phyloP scores from a whole-genome alignment of 202 grass and related monocot genomes.

The Tripidium arundinaceum region DNA sequence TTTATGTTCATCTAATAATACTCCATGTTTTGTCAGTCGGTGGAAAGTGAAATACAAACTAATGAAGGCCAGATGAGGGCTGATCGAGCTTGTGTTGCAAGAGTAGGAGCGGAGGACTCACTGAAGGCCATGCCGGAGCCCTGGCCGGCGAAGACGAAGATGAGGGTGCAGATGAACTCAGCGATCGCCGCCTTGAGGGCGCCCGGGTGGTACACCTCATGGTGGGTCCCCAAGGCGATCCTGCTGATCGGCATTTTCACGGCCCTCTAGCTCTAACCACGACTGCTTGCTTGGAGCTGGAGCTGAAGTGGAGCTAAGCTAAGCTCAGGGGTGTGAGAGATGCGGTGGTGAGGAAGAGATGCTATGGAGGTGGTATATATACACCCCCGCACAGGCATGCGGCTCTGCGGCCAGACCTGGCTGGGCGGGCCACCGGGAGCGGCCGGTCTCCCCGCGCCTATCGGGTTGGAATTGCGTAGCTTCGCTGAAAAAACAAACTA shows the following conservation, averaged over 20 bases:
- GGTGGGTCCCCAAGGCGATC: conserved; percentile 59
- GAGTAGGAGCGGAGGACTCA: conserved; percentile 25
- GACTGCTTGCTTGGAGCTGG: background rate
- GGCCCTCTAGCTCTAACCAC: background rate
- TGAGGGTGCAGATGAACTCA: conserved; percentile 94
- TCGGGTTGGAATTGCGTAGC: conserved; percentile 14
- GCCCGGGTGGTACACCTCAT: conserved; percentile 63
- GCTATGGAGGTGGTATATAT: conserved; percentile 30
- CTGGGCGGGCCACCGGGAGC: too few relatives aligned
- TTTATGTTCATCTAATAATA: too few relatives aligned
- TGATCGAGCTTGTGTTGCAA: background rate
- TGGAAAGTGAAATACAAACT: too few relatives aligned
- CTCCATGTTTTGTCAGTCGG: too few relatives aligned
- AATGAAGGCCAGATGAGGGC: background rate
- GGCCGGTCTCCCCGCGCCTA: background rate
- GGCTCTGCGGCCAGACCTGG: too few relatives aligned
- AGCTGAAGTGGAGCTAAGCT: background rate
- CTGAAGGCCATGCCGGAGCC: conserved; percentile 92
- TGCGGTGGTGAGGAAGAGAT: conserved; percentile 10
- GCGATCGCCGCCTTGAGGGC: conserved; percentile 88
- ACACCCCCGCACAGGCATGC: background rate
- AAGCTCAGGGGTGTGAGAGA: background rate
- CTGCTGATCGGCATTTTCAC: conserved; percentile 61
- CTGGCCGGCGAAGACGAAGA: conserved; percentile 97
- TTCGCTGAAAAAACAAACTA: too few relatives aligned